Evolutionary conservation across 805 yeast species (phyloP).

Genomic region (Wickerhamomyces ciferrii): DNA sequence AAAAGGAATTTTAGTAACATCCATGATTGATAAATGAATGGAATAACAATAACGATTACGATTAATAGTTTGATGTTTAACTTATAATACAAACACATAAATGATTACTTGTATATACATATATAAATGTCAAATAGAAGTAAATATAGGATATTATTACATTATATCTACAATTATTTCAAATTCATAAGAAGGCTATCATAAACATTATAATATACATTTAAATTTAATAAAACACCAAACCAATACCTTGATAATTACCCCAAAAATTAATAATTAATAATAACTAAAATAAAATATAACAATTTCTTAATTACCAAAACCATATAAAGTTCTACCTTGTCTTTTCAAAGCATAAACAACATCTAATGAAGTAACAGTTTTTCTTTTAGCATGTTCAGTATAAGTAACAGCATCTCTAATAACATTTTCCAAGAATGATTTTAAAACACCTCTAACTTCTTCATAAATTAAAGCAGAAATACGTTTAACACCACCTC

Average conservation of each 20-base stretch:
- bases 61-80: too few species aligned
- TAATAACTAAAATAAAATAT: neutral
- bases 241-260: neutral
- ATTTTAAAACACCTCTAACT: conserved; percentile 94
- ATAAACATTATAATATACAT: conserved; percentile 1
- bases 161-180: neutral
- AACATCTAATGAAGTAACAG: conserved; percentile 97
- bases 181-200: neutral
- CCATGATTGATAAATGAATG: too few species aligned
- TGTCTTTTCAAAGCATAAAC: conserved; percentile 99
- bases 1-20: too few species aligned
- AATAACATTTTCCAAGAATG: conserved; percentile 94
- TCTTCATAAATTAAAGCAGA: conserved; percentile 98
- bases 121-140: too few species aligned
- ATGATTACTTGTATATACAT: too few species aligned
- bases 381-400: conserved; percentile 99
- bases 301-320: conserved; percentile 87
- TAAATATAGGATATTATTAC: too few species aligned
- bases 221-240: neutral
- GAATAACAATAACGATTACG: too few species aligned
- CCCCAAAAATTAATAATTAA: neutral
- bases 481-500: conserved; percentile 99
- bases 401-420: conserved; percentile 99
- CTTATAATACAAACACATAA: too few species aligned
- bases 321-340: conserved; percentile 99